Evolutionary conservation across 352 stramenopile genomes (phyloP), one percentile per base, ranked within the genome.

Genomic region (Thraustotheca clavata): DNA sequence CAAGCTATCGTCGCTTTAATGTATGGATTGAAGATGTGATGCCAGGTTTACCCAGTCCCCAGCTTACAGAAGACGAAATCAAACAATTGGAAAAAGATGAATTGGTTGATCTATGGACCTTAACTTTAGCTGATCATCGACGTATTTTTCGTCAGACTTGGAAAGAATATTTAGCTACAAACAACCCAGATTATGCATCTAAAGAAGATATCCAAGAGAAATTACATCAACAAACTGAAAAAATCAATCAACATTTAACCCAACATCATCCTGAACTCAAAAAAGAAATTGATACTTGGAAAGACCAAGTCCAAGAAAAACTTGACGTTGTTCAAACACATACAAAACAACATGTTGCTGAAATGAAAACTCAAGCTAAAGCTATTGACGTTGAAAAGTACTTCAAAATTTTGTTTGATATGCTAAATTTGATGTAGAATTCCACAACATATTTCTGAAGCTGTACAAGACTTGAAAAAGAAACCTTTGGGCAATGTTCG

Each of bases 101-200:
- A 49, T 88, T 88, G 62, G 72, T 80, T 14, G 80, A 94, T 59
- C 73, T 94, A 47, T 94, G 82, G 82, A 80, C 91, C 67, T 76
- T 88, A 68, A 83, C 85, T 33, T 32, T 86, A 36, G 75, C 69
- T 1, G 85, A 94, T 69, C 83, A 94, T 65, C 32, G 52, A 8
- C 80, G 76, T 38, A 77, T 86, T 59, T 71, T 82, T 34, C 61
- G 62, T 41, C 76, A 88, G 36, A 80, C 85, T 7, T 94, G 82
- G 80, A 69, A 71, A 6, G 79, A 94, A 43, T 94, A 91, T 72
- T 77, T 80, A 54, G 66, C 63, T 31, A 84, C 77, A 31, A 90
- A 91, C 43, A 9, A 18, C 11, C 43, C 11, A 2, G n/a, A 14
- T 24, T 35, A 52, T 1, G 8, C 39, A 24, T 24, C 43, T 24